Base-by-base conservation (phyloP, 805 yeast species). In the Myxozyma udenii region DNA sequence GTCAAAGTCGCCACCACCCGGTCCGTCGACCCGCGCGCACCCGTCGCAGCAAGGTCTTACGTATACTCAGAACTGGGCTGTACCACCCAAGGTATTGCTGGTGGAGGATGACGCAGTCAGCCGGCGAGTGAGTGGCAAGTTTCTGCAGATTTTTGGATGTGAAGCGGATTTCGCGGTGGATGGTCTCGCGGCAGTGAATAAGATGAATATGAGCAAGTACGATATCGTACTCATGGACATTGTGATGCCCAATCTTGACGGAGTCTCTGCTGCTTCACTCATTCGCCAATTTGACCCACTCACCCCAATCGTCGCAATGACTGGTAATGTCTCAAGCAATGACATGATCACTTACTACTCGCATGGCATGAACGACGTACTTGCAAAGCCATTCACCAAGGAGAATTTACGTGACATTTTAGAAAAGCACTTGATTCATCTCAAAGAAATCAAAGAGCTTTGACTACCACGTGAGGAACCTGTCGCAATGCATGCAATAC, bases 241-340 rank as follows among this genome's bases (percentile, higher is more conserved):
- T 21, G 81, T 79, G 44, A 72, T 79, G 73, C 80, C 81, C 5
- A 66, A 73, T 16, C 71, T 77, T 53, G 85, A 81, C 62, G 85
- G 85, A 1, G 71, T 78, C n/a, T 83, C 95, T 1, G 96, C 96
- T 0, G 85, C 96, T 1, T 84, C 91, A 37, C 81, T 91, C 40
- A 88, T 93, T 43, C 76, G 98, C 61, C 81, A 84, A 18, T 87
- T 87, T 65, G 95, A 89, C 67, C 79, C 80, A 19, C 78, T 78
- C 48, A 87, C 96, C 0, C 98, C 98, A 11, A 87, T 93, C 57
- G 84, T 93, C 60, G 95, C 95, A 26, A 87, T 87, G 95, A 87
- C 96, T 1, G 95, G 95, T 37, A 88, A 87, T 65, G 85, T 87
- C 50, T 84, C 85, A 60, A 87, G 84, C 58, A 81, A 84, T 60